These are phyloP conservation scores for Glycine tomentella DNA, from an alignment of 306 rosid species.

Conservation along the genomic window DNA sequence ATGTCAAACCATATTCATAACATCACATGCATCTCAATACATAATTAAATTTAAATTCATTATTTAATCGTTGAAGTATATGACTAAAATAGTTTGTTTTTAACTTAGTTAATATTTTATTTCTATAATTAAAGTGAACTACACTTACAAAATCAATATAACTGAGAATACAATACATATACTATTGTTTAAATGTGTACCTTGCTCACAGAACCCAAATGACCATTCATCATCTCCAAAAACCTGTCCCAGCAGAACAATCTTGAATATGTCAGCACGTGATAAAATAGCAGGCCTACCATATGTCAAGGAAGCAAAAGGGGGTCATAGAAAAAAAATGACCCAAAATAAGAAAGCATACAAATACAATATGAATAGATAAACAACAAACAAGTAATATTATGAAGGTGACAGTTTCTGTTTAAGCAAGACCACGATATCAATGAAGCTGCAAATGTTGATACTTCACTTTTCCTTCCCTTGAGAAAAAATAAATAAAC, in stretches of 20 bases:
- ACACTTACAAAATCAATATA: too few species aligned
- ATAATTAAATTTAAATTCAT: too few species aligned
- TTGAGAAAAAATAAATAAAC: conserved; percentile 36
- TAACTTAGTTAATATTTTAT: too few species aligned
- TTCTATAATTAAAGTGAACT: too few species aligned
- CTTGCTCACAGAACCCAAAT: conserved; percentile 92
- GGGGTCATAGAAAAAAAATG: conserved; percentile 32
- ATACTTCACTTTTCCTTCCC: conserved; percentile 5
- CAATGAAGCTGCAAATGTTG: conserved; percentile 17
- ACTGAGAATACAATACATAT: too few species aligned
- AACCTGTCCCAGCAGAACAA: conserved; percentile 59
- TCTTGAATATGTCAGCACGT: conserved; percentile 33
- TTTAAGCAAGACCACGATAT: background rate
- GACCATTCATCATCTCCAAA: conserved; percentile 98
- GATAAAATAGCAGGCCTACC: background rate
- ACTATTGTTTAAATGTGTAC: too few species aligned
- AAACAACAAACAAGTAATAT: background rate
- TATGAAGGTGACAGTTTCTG: background rate
- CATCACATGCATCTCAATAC: background rate
- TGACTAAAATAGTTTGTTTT: too few species aligned
- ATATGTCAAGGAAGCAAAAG: background rate
- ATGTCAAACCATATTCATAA: background rate
- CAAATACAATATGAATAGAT: conserved; percentile 10
- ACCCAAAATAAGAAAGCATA: conserved; percentile 1
- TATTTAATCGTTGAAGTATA: too few species aligned